Evolutionary conservation across 2,329 filamentous ascomycete genomes (phyloP), one percentile per base, ranked within the genome.

Genomic region (Scedosporium apiospermum): DNA sequence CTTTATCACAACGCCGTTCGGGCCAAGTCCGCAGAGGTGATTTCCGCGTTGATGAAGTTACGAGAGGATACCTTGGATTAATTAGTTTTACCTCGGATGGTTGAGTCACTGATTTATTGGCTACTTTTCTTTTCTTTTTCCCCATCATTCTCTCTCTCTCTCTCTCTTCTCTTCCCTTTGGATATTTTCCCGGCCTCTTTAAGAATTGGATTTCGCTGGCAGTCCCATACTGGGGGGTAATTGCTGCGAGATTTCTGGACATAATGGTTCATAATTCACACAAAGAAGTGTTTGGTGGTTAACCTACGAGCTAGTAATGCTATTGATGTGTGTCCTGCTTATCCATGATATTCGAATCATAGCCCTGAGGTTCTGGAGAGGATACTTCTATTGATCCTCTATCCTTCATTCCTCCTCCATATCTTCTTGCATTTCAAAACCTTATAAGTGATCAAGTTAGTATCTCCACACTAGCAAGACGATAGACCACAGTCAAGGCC

Each of bases 1-100:
- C 84, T 96, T 81, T 95, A 95, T 70, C 93, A 98, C 74, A 88
- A 95, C 70, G 93, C 89, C 0, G 73, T 97, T 53, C 81, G 90
- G 64, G 81, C 82, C 60, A 89, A 85, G 74, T 79, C 87, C 4
- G 88, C 91, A 30, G 90, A 96, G 67, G 84, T 97, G 18, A 66
- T 66, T 41, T 58, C 61, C 16, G 65, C 64, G 30, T 77, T 96
- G 69, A 84, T 83, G 68, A 83, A 88, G 68, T 77, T 96, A 3
- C 57, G 62, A 27, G 42, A 64, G 53, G 61, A 64, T 14, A 64
- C 65, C 6, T 57, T 65, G 18, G 65, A 66, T 49, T 66, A 59
- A 53, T 42, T 7, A 18, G n/a, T 23, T 57, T 23, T 57, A 5
- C 2, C 2, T 30, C 23, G 23, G 51, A 16, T 57, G 1, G 6